Conservation (phyloP, 2,329 filamentous ascomycete genomes). For the Trichoderma citrinoviride region DNA sequence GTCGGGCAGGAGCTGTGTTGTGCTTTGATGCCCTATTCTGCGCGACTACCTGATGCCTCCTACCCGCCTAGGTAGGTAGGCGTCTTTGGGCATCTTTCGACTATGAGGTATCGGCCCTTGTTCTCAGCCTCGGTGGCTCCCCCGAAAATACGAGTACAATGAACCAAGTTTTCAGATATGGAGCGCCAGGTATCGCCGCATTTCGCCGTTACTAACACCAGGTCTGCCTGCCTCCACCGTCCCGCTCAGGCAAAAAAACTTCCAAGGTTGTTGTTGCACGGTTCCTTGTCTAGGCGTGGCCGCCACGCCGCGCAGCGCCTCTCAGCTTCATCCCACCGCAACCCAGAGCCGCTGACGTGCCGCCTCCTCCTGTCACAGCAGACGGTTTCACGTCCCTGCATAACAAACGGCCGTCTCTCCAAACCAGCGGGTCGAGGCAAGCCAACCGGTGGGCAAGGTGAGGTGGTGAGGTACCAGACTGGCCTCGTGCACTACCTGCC, state of each 20-base stretch:
- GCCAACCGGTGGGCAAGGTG: neutral
- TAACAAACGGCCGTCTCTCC: neutral
- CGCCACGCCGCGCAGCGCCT: slow-evolving; percentile 18
- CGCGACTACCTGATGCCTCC: neutral
- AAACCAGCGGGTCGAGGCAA: slow-evolving; percentile 14
- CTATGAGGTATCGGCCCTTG: neutral
- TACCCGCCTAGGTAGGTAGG: no score
- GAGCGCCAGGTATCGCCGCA: no score
- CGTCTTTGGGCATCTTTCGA: no score
- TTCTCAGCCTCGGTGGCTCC: neutral
- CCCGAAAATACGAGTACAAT: no score
- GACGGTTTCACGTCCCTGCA: slow-evolving; percentile 9
- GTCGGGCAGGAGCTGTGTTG: neutral
- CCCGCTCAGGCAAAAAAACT: neutral
- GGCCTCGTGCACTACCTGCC: slow-evolving; percentile 16
- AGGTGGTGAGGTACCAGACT: slow-evolving; percentile 11
- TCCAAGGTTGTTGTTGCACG: neutral
- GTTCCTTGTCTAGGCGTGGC: slow-evolving; percentile 2
- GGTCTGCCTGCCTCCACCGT: no score
- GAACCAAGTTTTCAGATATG: no score
- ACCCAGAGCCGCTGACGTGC: slow-evolving; percentile 8
- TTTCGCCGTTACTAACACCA: no score
- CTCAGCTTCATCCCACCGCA: slow-evolving; percentile 11
- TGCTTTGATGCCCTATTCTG: neutral
- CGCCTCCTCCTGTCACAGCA: neutral